phyloP scores from a whole-genome alignment of 2,329 filamentous ascomycete species.

The Setomelanomma holmii region DNA sequence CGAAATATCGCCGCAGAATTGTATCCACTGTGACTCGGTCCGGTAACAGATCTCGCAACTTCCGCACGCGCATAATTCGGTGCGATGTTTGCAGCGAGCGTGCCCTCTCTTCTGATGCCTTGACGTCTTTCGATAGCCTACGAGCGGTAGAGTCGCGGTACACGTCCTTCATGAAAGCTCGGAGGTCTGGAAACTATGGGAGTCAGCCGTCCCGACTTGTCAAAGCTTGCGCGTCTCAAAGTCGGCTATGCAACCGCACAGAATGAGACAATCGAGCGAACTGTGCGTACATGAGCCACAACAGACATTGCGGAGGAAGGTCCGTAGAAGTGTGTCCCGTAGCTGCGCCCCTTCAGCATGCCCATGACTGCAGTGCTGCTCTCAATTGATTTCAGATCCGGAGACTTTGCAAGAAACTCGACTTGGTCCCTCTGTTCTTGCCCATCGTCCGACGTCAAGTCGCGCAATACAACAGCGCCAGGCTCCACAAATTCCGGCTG shows the following conservation, averaged over 20 bases:
- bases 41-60: conserved; percentile 39
- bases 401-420: conserved; percentile 4
- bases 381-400: conserved; percentile 3
- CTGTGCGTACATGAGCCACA: conserved; percentile 19
- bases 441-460: neutral
- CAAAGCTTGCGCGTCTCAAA: neutral
- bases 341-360: conserved; percentile 45
- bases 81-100: conserved; percentile 6
- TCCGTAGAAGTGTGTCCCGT: conserved; percentile 51
- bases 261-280: neutral
- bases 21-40: conserved; percentile 46
- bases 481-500: neutral
- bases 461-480: neutral
- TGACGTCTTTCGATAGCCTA: conserved; percentile 31
- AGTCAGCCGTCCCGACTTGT: conserved; percentile 4
- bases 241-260: no score
- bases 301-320: conserved; percentile 45
- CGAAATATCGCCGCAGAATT: conserved; percentile 55
- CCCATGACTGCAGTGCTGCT: conserved; percentile 1
- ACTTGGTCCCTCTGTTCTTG: conserved; percentile 7
- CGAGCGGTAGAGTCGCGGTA: conserved; percentile 28
- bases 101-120: conserved; percentile 20
- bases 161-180: conserved; percentile 32
- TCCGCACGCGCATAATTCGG: conserved; percentile 11
- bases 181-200: conserved; percentile 39